phyloP scores from a whole-genome alignment of 768 basidiomycete genomes.

The Psilocybe sp. region DNA sequence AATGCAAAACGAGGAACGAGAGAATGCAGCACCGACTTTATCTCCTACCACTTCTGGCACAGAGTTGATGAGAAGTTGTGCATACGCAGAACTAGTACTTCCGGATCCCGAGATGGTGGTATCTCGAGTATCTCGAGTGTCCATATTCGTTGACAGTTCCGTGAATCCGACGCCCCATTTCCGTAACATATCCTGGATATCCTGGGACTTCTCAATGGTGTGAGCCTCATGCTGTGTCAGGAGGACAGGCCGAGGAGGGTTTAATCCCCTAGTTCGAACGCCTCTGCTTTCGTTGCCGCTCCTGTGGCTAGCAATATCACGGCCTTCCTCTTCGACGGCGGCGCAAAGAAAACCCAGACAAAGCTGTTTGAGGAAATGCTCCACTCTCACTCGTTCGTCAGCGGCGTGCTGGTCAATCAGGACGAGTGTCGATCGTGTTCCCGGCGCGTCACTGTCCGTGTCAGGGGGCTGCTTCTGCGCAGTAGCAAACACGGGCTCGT shows the following conservation, averaged over 20 bases:
- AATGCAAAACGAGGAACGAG: slow-evolving; percentile 11
- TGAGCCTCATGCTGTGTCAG: slow-evolving; percentile 65
- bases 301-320: no score
- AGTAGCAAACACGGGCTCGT: slow-evolving; percentile 1
- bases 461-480: not conserved
- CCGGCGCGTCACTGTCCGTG: slow-evolving; percentile 4
- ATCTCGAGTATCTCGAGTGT: slow-evolving; percentile 13
- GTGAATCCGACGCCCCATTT: slow-evolving; percentile 71
- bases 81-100: slow-evolving; percentile 39
- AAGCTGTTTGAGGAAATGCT: slow-evolving; percentile 72
- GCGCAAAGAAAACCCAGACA: slow-evolving; percentile 64
- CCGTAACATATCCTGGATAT: slow-evolving; percentile 46
- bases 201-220: slow-evolving; percentile 38
- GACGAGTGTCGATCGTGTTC: slow-evolving; percentile 42
- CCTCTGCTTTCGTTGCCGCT: slow-evolving; percentile 28
- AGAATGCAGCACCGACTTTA: slow-evolving; percentile 53
- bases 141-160: slow-evolving; percentile 26
- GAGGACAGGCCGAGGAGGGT: slow-evolving; percentile 57
- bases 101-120: slow-evolving; percentile 21
- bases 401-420: slow-evolving; percentile 98
- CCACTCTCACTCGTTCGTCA: slow-evolving; percentile 93
- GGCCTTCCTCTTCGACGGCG: slow-evolving; percentile 21
- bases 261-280: slow-evolving; percentile 35
- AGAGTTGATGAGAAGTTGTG: slow-evolving; percentile 59
- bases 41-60: slow-evolving; percentile 73